Conservation (phyloP, 2,329 filamentous ascomycete genomes). For the Diaporthe aspalathi region DNA sequence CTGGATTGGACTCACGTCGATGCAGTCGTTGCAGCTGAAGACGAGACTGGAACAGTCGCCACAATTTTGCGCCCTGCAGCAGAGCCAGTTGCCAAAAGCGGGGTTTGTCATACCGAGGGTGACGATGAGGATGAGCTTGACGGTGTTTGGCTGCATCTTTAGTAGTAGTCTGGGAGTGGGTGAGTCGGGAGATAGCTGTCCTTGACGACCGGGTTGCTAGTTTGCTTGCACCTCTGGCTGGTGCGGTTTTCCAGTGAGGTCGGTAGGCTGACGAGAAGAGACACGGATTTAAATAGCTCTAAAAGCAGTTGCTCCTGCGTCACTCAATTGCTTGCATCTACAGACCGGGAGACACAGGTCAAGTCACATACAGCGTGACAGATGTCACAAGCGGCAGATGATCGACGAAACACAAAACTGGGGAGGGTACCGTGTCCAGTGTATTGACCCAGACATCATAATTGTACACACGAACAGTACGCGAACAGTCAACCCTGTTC, state of each 20-base stretch:
- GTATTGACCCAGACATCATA: background rate
- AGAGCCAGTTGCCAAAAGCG: background rate
- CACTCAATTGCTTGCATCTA: background rate
- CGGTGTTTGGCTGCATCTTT: background rate
- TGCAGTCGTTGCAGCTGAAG: background rate
- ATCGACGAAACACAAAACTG: background rate
- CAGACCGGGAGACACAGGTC: no score
- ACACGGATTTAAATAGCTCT: background rate
- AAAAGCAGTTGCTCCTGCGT: background rate
- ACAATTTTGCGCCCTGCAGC: background rate
- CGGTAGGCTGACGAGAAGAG: background rate
- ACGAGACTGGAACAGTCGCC: background rate
- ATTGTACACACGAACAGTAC: background rate
- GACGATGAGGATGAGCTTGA: background rate
- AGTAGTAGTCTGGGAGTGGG: background rate
- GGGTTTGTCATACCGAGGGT: background rate
- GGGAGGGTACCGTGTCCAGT: background rate
- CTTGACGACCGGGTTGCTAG: background rate
- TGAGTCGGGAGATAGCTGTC: background rate
- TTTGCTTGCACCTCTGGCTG: background rate
- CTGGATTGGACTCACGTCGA: background rate
- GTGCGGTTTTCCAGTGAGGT: background rate
- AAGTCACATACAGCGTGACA: background rate
- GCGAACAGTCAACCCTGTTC: background rate
- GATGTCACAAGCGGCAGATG: no score